Conservation (phyloP, 306 rosid species). For the Pterocarpus santalinus region DNA sequence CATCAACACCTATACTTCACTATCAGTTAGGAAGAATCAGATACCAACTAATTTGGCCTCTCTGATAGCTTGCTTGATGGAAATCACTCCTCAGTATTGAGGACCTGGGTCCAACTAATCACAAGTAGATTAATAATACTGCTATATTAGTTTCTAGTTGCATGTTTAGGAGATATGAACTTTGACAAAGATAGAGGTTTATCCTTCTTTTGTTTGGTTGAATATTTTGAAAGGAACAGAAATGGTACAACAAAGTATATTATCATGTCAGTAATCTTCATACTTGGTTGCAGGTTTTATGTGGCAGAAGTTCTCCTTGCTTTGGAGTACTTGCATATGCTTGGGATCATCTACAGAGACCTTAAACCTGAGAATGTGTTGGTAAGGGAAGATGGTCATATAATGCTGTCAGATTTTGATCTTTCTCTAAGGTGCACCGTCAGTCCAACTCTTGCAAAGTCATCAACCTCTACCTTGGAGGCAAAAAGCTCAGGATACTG, state of each 20-base stretch:
- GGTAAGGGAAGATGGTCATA: conserved; percentile 97
- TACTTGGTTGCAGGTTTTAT: conserved; percentile 74
- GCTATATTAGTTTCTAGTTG: neutral
- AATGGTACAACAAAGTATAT: neutral
- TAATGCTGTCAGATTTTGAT: conserved; percentile 97
- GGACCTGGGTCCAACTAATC: conserved; percentile 23
- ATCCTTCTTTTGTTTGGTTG: no score
- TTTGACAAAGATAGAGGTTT: neutral
- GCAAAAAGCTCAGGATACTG: conserved; percentile 79
- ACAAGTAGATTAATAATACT: conserved; percentile 15
- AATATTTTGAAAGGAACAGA: neutral
- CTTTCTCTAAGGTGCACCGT: conserved; percentile 91
- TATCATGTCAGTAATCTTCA: conserved; percentile 10
- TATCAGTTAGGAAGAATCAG: conserved; percentile 2
- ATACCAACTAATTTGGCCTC: conserved; percentile 6
- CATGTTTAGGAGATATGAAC: conserved; percentile 10
- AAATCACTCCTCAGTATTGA: neutral
- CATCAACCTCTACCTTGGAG: conserved; percentile 59
- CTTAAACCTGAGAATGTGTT: conserved; percentile 97
- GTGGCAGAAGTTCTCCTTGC: conserved; percentile 99
- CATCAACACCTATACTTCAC: neutral
- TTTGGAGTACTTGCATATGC: conserved; percentile 98
- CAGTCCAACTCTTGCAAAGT: conserved; percentile 81
- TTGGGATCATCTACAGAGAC: conserved; percentile 95
- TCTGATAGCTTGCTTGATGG: neutral